Base-by-base conservation (phyloP, 176 grass and related monocot genomes). In the Carex pumila region DNA sequence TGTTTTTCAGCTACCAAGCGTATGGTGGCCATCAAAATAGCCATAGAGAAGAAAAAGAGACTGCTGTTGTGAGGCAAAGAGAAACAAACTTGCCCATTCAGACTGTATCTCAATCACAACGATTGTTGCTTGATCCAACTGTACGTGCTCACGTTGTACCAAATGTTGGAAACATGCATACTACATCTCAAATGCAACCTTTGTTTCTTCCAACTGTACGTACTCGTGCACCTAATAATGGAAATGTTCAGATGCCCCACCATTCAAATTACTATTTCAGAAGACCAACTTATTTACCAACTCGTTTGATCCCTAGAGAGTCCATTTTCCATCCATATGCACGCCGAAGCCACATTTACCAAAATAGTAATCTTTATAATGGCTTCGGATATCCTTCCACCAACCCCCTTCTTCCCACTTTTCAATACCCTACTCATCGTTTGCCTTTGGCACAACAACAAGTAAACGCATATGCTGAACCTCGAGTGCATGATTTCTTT, bases 11-110 rank as follows among this genome's bases (percentile, higher is more conserved):
- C 79, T 60, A 53, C n/a, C 79, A 87, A 87, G 86, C 79, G 14
- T 55, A 83, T 6, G 86, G 86, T 39, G 86, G 86, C 41, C 86
- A 87, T 77, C 86, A 87, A 74, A 87, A 87, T 63, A 74, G 86
- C 67, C 86, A 87, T 45, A 64, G 18, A 43, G 34, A 31, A 50
- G 86, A 87, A 66, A 54, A 80, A 19, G 68, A 83, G 7, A 17
- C 15, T 19, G 18, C 22, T n/a, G 41, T 49, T 39, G 77, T 53
- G 39, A 63, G 37, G n/a, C 57, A 34, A 65, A 18, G 56, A 65
- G 67, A 83, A 78, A 22, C 12, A 56, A 29, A 36, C 3, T 56
- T 34, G 52, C 13, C 25, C 2, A 7, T 78, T 2, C 73, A 6
- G 50, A 34, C 52, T 34, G 12, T 49, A 62, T 10, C 60, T 22